Percentiles rank a stretch among this genome's conserved stretches.
phyloP scores from a whole-genome alignment of 2,329 filamentous ascomycete genomes.

The Rutstroemia sydowiana region DNA sequence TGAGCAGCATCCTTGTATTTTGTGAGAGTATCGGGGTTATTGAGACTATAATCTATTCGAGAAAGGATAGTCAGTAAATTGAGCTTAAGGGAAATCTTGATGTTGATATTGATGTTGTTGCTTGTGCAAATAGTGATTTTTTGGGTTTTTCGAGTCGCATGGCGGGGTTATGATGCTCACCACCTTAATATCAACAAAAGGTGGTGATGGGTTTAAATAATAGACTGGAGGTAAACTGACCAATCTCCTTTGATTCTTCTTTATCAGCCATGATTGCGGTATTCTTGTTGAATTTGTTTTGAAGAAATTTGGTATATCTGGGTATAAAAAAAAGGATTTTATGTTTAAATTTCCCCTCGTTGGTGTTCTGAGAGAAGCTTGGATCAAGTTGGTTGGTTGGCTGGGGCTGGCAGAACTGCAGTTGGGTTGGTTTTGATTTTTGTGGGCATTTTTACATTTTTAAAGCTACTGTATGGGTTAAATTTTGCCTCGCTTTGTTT shows the following conservation, averaged over 20 bases:
- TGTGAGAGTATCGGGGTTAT: slow-evolving; percentile 89
- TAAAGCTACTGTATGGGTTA: not conserved
- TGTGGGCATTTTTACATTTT: not conserved
- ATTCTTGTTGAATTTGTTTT: not conserved
- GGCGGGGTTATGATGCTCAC: slow-evolving; percentile 28
- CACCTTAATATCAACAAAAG: slow-evolving; percentile 1
- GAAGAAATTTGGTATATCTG: not conserved
- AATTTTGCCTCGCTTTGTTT: not conserved
- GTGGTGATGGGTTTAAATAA: too few relatives aligned
- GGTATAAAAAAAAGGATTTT: not conserved
- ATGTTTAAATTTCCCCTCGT: not conserved
- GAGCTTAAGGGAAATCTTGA: not conserved
- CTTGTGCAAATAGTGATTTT: slow-evolving; percentile 4
- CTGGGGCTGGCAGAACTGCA: too few relatives aligned
- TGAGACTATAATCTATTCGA: slow-evolving; percentile 71
- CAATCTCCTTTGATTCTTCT: slow-evolving; percentile 32
- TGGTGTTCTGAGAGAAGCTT: not conserved
- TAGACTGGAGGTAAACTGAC: slow-evolving; percentile 24
- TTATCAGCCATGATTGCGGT: slow-evolving; percentile 34
- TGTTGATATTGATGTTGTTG: not conserved
- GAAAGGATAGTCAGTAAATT: not conserved
- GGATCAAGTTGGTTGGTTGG: not conserved
- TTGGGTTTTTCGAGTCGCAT: slow-evolving; percentile 16
- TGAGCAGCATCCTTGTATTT: slow-evolving; percentile 97
- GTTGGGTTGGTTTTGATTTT: not conserved